phyloP scores from a whole-genome alignment of 2,329 filamentous ascomycete species.

The Pyrenophora seminiperda region DNA sequence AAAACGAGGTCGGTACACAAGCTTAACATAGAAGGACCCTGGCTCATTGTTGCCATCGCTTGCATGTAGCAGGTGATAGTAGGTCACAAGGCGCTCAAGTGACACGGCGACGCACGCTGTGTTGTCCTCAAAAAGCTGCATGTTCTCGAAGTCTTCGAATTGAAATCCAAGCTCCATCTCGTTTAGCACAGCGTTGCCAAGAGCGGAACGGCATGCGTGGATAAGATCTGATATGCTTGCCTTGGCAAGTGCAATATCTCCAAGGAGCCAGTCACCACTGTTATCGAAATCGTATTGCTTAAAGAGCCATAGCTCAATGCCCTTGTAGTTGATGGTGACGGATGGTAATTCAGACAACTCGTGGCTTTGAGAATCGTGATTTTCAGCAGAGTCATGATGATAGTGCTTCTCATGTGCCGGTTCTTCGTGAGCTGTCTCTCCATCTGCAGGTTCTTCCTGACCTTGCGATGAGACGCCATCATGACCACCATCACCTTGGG shows the following conservation, averaged over 20 bases:
- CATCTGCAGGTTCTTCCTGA: constrained; percentile 10
- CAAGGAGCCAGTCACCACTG: constrained; percentile 39
- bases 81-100: constrained; percentile 59
- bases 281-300: constrained; percentile 37
- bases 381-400: constrained; percentile 13
- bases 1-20: constrained; percentile 61
- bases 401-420: constrained; percentile 18
- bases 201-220: constrained; percentile 59
- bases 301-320: constrained; percentile 40
- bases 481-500: constrained; percentile 16
- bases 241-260: constrained; percentile 31
- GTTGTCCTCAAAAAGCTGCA: constrained; percentile 42
- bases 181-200: constrained; percentile 60
- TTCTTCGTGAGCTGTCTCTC: constrained; percentile 6
- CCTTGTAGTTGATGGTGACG: constrained; percentile 38
- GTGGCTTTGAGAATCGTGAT: constrained; percentile 13
- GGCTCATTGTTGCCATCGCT: constrained; percentile 62
- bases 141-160: constrained; percentile 47
- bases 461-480: constrained; percentile 23
- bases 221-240: constrained; percentile 60
- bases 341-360: constrained; percentile 21
- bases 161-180: constrained; percentile 57
- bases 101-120: constrained; percentile 37
- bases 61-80: constrained; percentile 63
- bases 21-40: constrained; percentile 62